Percentiles rank a stretch among this genome's conserved stretches.
phyloP scores from a whole-genome alignment of 2,329 filamentous ascomycete genomes.

The Zalaria sp. region DNA sequence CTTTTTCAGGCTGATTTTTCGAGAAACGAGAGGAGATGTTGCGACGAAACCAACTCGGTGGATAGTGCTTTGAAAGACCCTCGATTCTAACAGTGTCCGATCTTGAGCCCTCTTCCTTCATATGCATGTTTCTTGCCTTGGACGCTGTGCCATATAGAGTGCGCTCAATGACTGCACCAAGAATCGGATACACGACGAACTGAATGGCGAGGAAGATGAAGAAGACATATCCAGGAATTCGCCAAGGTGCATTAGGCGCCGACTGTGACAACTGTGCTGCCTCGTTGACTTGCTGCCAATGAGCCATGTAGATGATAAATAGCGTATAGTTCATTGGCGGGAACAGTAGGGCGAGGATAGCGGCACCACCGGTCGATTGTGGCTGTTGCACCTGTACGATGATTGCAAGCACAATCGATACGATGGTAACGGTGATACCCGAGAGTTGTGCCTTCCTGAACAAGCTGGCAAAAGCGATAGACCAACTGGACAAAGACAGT shows the following conservation, averaged over 20 bases:
- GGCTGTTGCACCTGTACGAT: conserved; percentile 61
- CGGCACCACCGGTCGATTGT: conserved; percentile 49
- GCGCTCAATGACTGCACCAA: conserved; percentile 63
- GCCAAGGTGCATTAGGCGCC: conserved; percentile 45
- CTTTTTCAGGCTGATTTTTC: conserved; percentile 43
- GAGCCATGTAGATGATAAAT: conserved; percentile 65
- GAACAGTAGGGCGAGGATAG: conserved; percentile 62
- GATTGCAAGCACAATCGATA: conserved; percentile 63
- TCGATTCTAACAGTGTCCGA: conserved; percentile 52
- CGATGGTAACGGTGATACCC: conserved; percentile 64
- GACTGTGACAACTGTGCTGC: conserved; percentile 46
- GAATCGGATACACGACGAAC: conserved; percentile 59
- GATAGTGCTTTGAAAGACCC: conserved; percentile 66
- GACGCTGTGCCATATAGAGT: conserved; percentile 62
- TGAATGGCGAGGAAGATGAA: conserved; percentile 69
- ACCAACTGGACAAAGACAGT: conserved; percentile 63
- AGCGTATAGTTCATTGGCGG: conserved; percentile 79
- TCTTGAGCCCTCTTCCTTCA: conserved; percentile 7
- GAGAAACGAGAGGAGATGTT: conserved; percentile 31
- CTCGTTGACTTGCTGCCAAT: conserved; percentile 52
- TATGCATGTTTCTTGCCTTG: conserved; percentile 29
- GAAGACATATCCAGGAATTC: conserved; percentile 57
- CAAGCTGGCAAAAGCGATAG: conserved; percentile 66
- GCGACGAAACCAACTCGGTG: conserved; percentile 44
- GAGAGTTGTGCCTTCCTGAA: conserved; percentile 82